These are phyloP conservation scores for Penicillium sp. DNA, from an alignment of 2,329 filamentous ascomycete genomes.

Conservation along the genomic window DNA sequence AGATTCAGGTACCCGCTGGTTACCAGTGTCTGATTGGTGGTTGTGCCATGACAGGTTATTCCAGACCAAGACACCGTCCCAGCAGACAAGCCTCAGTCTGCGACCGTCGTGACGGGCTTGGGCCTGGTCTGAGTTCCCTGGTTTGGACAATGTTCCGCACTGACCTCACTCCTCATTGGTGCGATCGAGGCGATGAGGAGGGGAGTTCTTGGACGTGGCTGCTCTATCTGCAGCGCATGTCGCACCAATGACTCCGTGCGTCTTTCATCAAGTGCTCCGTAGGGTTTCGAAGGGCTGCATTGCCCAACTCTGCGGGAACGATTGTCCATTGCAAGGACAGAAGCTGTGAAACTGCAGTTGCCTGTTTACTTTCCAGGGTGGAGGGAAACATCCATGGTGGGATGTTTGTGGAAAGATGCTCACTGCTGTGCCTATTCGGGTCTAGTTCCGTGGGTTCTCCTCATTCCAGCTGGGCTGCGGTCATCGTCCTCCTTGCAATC, in stretches of 20 bases:
- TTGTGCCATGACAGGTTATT: conserved; percentile 17
- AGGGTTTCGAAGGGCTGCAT: too few relatives aligned
- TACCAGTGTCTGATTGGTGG: conserved; percentile 14
- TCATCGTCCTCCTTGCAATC: too few relatives aligned
- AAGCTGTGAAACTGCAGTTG: too few relatives aligned
- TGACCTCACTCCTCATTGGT: conserved; percentile 9
- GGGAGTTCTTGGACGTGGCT: conserved; percentile 1
- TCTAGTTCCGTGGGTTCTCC: too few relatives aligned
- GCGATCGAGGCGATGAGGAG: conserved; percentile 8
- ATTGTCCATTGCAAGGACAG: too few relatives aligned
- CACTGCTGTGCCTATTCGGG: too few relatives aligned
- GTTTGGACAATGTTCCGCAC: conserved; percentile 9
- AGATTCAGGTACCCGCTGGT: conserved; percentile 23
- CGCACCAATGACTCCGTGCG: conserved; percentile 13
- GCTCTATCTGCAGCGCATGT: conserved; percentile 14
- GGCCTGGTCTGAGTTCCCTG: conserved; percentile 1
- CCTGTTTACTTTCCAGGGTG: background rate
- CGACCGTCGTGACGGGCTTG: conserved; percentile 6
- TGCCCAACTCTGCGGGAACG: too few relatives aligned
- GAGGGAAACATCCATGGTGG: background rate
- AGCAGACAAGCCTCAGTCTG: conserved; percentile 13
- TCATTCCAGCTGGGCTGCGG: too few relatives aligned
- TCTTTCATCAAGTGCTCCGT: too few relatives aligned
- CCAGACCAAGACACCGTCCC: conserved; percentile 9
- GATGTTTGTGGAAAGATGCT: too few relatives aligned